Evolutionary conservation across 1,284 basidiomycete genomes (phyloP), one percentile per base, ranked within the genome.

Genomic region (Xanthoconium separans): DNA sequence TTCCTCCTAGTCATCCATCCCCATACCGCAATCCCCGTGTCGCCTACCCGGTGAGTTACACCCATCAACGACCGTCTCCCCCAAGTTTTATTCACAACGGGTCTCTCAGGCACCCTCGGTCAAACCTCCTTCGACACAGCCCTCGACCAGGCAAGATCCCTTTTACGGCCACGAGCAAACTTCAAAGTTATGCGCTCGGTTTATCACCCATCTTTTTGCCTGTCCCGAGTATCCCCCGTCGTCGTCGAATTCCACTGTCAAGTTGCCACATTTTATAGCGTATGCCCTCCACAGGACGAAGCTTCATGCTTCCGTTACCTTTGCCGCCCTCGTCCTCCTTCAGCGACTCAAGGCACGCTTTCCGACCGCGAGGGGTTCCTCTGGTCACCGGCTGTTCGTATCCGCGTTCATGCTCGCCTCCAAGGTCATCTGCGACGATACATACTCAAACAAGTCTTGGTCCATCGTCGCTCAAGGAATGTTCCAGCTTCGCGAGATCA

Each of bases 381-480:
- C 91, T 0, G 94, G 93, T 10, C 94, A 97, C 65, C 84, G 94
- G 0, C 73, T 98, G 0, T 96, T 95, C 70, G 89, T 97, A 12
- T 94, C 91, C 0, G 93, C 94, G 0, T 93, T 94, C 70, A 97
- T 97, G 95, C 92, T 97, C 58, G 86, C 89, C 0, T 88, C 85
- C 5, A 94, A 94, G 72, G 89, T 93, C 18, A 91, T 95, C 60
- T 95, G 93, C 73, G 94, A 97, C 77, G 93, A 98, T 70, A 97
- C 94, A 0, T 96, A 95, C 68, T 94, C 91, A 16, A 97, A 97
- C 83, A 94, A 95, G 73, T 94, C 91, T 0, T 97, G 94, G 94
- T 85, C 86, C 20, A 91, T 97, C 47, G 94, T 97, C 45, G 93
- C 91, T 0, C 93, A 96, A 70, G 88, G 87, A 49, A 90, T 95